These are phyloP conservation scores for Nosema muscidifuracis DNA, from an alignment of 371 early-diverging fungal species.

Conservation along the genomic window DNA sequence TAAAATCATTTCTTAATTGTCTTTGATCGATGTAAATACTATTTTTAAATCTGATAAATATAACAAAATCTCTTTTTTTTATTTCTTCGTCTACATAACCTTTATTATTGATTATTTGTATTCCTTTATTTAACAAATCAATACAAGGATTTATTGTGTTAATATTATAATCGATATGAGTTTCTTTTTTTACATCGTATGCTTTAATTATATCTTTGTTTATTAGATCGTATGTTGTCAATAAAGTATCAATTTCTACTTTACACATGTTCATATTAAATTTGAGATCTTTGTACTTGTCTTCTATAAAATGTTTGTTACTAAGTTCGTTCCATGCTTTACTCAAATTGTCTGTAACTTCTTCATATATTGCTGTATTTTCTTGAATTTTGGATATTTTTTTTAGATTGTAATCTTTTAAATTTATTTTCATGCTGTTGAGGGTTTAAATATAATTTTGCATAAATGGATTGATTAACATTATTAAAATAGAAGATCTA, in stretches of 20 bases:
- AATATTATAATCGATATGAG: neutral
- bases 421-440: slow-evolving; percentile 1
- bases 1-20: neutral
- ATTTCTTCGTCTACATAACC: neutral
- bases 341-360: neutral
- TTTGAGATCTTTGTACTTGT: neutral
- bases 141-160: neutral
- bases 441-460: too few species aligned
- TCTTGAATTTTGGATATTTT: neutral
- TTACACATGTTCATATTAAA: neutral
- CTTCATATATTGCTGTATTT: neutral
- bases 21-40: neutral
- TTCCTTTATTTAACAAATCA: neutral
- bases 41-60: neutral
- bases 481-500: too few species aligned
- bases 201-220: neutral
- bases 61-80: neutral
- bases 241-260: neutral
- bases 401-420: neutral
- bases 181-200: neutral
- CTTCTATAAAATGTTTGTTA: neutral
- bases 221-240: neutral
- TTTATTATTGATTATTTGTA: neutral
- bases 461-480: too few species aligned
- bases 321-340: neutral